phyloP scores from a whole-genome alignment of 2,329 filamentous ascomycete species.

The Ceratocystiopsis minuta region DNA sequence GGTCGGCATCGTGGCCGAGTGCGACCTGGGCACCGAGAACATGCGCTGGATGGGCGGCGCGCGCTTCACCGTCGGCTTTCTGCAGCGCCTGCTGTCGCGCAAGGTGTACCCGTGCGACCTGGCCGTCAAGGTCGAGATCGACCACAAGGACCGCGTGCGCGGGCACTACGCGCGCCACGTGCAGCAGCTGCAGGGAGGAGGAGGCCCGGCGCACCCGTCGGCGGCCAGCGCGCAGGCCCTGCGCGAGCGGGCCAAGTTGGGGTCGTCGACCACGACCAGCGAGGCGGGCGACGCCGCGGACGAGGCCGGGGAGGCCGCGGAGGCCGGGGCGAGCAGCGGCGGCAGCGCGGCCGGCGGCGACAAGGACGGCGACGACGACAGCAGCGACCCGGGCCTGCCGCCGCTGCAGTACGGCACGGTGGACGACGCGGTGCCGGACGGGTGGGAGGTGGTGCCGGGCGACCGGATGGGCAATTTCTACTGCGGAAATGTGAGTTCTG shows the following conservation, averaged over 20 bases:
- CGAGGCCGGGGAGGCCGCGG: not conserved
- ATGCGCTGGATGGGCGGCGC: slow-evolving; percentile 81
- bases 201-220: too few species aligned
- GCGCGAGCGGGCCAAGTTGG: slow-evolving; percentile 1
- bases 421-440: slow-evolving; percentile 54
- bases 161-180: slow-evolving; percentile 38
- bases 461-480: slow-evolving; percentile 84
- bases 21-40: slow-evolving; percentile 76
- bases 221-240: not conserved
- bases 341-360: not conserved
- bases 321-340: not conserved
- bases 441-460: slow-evolving; percentile 57
- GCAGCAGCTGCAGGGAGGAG: not conserved
- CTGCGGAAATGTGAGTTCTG: slow-evolving; percentile 55
- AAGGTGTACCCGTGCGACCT: slow-evolving; percentile 79
- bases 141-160: slow-evolving; percentile 56
- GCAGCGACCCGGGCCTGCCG: slow-evolving; percentile 40
- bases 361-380: slow-evolving; percentile 4
- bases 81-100: slow-evolving; percentile 58
- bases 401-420: slow-evolving; percentile 62
- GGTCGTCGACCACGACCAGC: slow-evolving; percentile 2
- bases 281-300: not conserved
- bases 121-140: slow-evolving; percentile 65
- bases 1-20: slow-evolving; percentile 77
- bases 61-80: slow-evolving; percentile 70